Conservation (phyloP, 2,329 filamentous ascomycete genomes). For the Neopestalotiopsis sp. region DNA sequence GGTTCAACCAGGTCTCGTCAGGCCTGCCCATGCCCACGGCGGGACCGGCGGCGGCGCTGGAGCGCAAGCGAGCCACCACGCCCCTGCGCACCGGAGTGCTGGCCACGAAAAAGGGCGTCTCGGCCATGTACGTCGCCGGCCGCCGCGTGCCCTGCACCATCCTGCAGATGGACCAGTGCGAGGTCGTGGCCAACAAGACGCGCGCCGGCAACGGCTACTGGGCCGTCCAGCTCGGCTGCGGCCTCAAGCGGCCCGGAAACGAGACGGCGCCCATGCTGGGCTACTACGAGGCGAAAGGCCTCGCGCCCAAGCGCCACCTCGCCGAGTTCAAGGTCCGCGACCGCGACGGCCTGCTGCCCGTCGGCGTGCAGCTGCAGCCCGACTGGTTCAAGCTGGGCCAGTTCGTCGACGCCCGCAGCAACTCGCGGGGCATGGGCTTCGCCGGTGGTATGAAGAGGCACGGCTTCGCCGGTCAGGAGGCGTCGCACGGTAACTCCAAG, state of each 20-base stretch:
- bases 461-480: conserved; percentile 86
- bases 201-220: conserved; percentile 83
- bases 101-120: conserved; percentile 95
- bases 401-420: conserved; percentile 83
- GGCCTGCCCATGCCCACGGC: conserved; percentile 62
- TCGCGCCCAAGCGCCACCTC: conserved; percentile 83
- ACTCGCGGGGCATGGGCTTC: conserved; percentile 88
- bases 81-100: conserved; percentile 80
- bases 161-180: conserved; percentile 88
- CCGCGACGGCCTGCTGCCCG: conserved; percentile 71
- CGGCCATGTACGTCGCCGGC: conserved; percentile 82
- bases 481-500: conserved; percentile 93
- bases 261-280: conserved; percentile 83
- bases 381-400: conserved; percentile 92
- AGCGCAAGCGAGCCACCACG: conserved; percentile 62
- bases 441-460: conserved; percentile 98
- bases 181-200: conserved; percentile 89
- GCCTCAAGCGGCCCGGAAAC: conserved; percentile 75
- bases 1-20: conserved; percentile 64
- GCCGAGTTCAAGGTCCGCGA: conserved; percentile 86
- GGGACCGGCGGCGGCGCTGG: conserved; percentile 65
- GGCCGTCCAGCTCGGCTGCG: conserved; percentile 87
- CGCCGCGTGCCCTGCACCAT: conserved; percentile 86
- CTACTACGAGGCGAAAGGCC: conserved; percentile 81
- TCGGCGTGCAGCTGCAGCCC: conserved; percentile 80